Evolutionary conservation across 2,329 filamentous ascomycete species (phyloP), one percentile per base, ranked within the genome.

Genomic region (Penicillium verrucosum): DNA sequence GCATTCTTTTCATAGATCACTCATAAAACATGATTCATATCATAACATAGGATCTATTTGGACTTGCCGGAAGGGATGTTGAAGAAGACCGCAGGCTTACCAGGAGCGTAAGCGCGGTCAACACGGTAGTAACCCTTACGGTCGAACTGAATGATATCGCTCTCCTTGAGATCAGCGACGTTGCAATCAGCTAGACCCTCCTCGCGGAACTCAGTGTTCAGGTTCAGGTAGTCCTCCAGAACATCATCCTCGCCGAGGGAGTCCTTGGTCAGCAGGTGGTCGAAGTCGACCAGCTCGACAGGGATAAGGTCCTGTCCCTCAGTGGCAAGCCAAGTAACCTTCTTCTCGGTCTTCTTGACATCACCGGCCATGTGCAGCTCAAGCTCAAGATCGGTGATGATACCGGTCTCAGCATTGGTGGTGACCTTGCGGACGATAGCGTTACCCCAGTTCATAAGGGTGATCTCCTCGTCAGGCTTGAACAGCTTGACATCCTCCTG

Each of bases 111-210:
- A 12, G 84, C 76, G 62, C 77, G 80, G 76, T 97, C 93, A 27
- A 96, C 87, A 51, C 93, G 83, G 80, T 89, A 97, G 77, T 90
- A 97, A 1, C 92, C 93, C 76, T 93, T 91, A 60, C 93, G 84
- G 81, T 97, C 93, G 44, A 97, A 89, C 79, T 97, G 94, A 65
- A 97, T 91, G 60, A 97, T 93, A 66, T 96, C 92, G 68, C 91
- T 89, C 72, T 86, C 87, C 81, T 91, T 92, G 44, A 97, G 80
- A 60, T 85, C 81, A 0, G 83, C 82, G 0, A 96, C 88, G 66
- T 92, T 95, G 69, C 85, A 87, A 69, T 97, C 93, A 27, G 90
- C 92, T 51, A 90, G 73, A 1, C 89, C 90, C 62, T 88, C 83
- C 51, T 88, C 88, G 75, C 87, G 86, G 56, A 84, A 86, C 69